Percentiles rank a stretch among this genome's conserved stretches.
phyloP scores from a whole-genome alignment of 2,329 filamentous ascomycete genomes.

The Nothopassalora personata region DNA sequence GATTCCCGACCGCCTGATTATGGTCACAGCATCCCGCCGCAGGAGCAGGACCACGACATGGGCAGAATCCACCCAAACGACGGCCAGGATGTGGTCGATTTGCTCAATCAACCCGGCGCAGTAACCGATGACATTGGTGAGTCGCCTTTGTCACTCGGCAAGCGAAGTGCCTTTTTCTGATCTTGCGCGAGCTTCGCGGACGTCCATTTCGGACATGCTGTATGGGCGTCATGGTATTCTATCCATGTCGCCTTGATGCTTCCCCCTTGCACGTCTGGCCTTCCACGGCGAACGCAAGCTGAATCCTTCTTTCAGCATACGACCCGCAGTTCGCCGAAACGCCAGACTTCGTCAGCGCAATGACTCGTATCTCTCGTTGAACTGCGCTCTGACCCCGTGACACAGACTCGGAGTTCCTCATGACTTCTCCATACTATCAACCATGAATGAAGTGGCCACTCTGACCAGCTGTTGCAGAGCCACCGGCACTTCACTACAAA shows the following conservation, averaged over 20 bases:
- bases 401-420: conserved; percentile 23
- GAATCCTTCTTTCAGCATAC: conserved; percentile 16
- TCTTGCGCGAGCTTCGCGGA: conserved; percentile 13
- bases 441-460: conserved; percentile 7
- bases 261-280: neutral
- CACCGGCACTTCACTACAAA: conserved; percentile 7
- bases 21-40: conserved; percentile 17
- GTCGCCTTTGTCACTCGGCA: conserved; percentile 10
- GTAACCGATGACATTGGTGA: conserved; percentile 25
- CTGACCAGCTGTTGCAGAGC: conserved; percentile 14
- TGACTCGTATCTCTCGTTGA: conserved; percentile 5
- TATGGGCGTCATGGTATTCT: conserved; percentile 22
- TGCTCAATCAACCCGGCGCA: conserved; percentile 24
- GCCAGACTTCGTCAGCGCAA: neutral
- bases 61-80: conserved; percentile 26
- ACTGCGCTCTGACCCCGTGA: conserved; percentile 12
- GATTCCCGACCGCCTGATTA: conserved; percentile 24
- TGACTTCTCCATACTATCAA: conserved; percentile 23
- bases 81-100: conserved; percentile 32
- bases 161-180: conserved; percentile 12
- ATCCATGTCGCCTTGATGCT: conserved; percentile 9
- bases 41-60: conserved; percentile 27
- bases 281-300: conserved; percentile 4
- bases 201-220: conserved; percentile 25
- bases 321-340: conserved; percentile 19